A percentile compares a stretch with the other conserved stretches of the same genome.
phyloP scores from a whole-genome alignment of 495 filamentous ascomycete species.

The Neurospora pannonica region DNA sequence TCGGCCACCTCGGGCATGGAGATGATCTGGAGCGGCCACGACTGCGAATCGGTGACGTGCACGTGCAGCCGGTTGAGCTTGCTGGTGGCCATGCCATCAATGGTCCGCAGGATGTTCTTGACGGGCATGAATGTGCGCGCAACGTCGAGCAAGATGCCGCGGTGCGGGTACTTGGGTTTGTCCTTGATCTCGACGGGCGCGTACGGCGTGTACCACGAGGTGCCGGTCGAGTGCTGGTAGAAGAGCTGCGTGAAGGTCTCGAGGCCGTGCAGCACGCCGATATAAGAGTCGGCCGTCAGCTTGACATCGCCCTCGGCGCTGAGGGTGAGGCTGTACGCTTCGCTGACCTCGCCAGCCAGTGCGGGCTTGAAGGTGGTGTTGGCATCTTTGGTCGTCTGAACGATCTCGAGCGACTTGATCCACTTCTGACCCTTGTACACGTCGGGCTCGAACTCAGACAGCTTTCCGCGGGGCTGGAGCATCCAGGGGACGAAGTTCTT shows the following conservation, averaged over 20 bases:
- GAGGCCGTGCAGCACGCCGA: slow-evolving; percentile 57
- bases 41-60: slow-evolving; percentile 73
- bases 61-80: slow-evolving; percentile 75
- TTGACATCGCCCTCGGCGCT: slow-evolving; percentile 40
- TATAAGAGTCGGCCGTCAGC: slow-evolving; percentile 52
- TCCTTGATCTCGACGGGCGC: slow-evolving; percentile 61
- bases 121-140: slow-evolving; percentile 56
- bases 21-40: slow-evolving; percentile 74
- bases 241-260: slow-evolving; percentile 70
- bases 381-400: slow-evolving; percentile 48
- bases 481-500: slow-evolving; percentile 67
- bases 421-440: slow-evolving; percentile 30
- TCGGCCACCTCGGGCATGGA: slow-evolving; percentile 56
- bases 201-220: slow-evolving; percentile 50
- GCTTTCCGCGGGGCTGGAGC: slow-evolving; percentile 47
- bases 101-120: slow-evolving; percentile 53
- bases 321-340: slow-evolving; percentile 60
- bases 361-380: slow-evolving; percentile 43
- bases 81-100: slow-evolving; percentile 63
- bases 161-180: slow-evolving; percentile 56
- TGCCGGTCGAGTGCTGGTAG: slow-evolving; percentile 49
- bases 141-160: slow-evolving; percentile 67
- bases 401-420: slow-evolving; percentile 47
- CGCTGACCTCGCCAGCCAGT: slow-evolving; percentile 53
- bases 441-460: slow-evolving; percentile 51